Base-by-base conservation (phyloP, 2,329 filamentous ascomycete species). In the Pseudogymnoascus sp. region DNA sequence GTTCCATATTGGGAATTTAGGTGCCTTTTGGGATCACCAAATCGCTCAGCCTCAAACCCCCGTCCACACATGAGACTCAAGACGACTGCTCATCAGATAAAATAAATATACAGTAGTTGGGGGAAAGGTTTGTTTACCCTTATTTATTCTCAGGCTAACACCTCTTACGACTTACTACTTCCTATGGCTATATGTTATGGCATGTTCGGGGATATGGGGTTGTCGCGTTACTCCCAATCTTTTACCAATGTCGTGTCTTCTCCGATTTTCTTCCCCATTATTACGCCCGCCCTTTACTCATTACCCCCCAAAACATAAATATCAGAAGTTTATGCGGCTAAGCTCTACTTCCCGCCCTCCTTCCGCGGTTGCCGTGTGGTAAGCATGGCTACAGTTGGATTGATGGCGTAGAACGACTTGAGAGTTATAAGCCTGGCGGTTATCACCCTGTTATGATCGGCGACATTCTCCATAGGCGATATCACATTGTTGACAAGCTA, bases 401-500 rank as follows among this genome's bases (percentile, higher is more conserved):
- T 30, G 63, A 64, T 30, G 43, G 53, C 43, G 41, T 64, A 14
- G 66, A 68, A 47, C 33, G 64, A 15, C 53, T 66, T 4, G 60
- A 65, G 20, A 47, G 58, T 14, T 68, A 68, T 43, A 7, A 20
- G 11, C 20, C 47, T 15, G 66, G 65, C 1, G 66, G 65, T 2
- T 66, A 61, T 58, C 64, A 63, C 50, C 63, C 61, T 25, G 57
- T 58, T 8, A 62, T 60, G 35, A 60, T 68, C 2, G 70, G 69
- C 1, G 69, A 73, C 47, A 33, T 71, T 9, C 64, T 73, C 1
- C 63, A 71, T 36, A 62, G 63, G 12, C 65, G 72, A 61, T 76
- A 76, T 61, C 65, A 41, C 6, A 69, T 77, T 43, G 68, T 71
- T 5, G 72, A 75, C 60, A 76, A 77, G 62, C 69, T 77, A 8